Conservation (phyloP, 129 eudicot genomes). For the Dittrichia graveolens region DNA sequence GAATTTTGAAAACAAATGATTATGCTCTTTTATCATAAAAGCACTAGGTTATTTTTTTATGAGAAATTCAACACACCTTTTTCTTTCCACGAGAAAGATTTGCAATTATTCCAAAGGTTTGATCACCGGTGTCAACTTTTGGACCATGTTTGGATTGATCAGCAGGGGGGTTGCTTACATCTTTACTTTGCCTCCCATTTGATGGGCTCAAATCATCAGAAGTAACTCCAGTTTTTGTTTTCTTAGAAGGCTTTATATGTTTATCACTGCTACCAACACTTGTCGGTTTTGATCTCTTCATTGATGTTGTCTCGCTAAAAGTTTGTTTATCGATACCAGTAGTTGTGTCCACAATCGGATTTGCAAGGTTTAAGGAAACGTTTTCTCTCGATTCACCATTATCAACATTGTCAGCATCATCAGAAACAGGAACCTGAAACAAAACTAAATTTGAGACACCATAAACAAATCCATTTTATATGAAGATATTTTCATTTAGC, state of each 20-base stretch:
- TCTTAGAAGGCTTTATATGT: constrained; percentile 34
- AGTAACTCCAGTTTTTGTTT: constrained; percentile 38
- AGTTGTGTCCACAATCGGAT: constrained; percentile 26
- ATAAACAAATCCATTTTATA: background rate
- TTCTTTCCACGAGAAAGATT: constrained; percentile 40
- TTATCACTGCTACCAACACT: constrained; percentile 21
- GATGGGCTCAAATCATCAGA: constrained; percentile 16
- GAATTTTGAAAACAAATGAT: constrained; percentile 2
- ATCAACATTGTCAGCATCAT: constrained; percentile 21
- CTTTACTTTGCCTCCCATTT: constrained; percentile 29
- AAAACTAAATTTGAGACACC: constrained; percentile 1
- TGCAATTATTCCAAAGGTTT: constrained; percentile 24
- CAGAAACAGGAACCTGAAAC: constrained; percentile 5
- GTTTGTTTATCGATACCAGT: constrained; percentile 36
- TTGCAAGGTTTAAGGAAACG: constrained; percentile 17
- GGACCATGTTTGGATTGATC: background rate
- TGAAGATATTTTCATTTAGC: background rate
- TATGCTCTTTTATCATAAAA: background rate
- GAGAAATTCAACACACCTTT: constrained; percentile 48
- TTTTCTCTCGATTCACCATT: constrained; percentile 24
- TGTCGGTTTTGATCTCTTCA: constrained; percentile 35
- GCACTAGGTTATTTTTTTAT: background rate
- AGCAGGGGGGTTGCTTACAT: constrained; percentile 21
- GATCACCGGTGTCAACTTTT: constrained; percentile 28
- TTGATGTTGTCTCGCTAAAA: constrained; percentile 18